These are phyloP conservation scores for Paxillus ammoniavirescens DNA, from an alignment of 768 basidiomycete genomes.

Conservation along the genomic window DNA sequence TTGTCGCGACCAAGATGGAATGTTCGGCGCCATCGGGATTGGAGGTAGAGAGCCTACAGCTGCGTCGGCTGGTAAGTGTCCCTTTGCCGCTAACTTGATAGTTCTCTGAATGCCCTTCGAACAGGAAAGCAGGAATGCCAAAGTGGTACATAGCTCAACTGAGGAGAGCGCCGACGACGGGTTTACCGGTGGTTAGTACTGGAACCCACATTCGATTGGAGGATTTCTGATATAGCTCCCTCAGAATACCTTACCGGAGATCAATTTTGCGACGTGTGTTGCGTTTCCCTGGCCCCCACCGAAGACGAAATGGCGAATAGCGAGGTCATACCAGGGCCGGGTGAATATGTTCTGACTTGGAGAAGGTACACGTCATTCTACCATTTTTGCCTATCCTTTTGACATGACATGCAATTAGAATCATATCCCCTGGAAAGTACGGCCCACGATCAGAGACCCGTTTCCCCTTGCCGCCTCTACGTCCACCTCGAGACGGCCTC, in stretches of 20 bases:
- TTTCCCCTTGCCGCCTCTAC: constrained; percentile 60
- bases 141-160: constrained; percentile 52
- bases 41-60: constrained; percentile 46
- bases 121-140: constrained; percentile 45
- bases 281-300: constrained; percentile 44
- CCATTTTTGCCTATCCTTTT: not conserved
- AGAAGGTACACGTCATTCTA: constrained; percentile 44
- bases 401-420: constrained; percentile 33
- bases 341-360: constrained; percentile 63
- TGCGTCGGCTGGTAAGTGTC: constrained; percentile 47
- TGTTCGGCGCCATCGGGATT: constrained; percentile 58
- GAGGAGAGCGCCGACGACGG: constrained; percentile 42
- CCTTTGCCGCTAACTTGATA: not conserved
- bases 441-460: constrained; percentile 48
- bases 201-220: not conserved
- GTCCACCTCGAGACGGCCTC: constrained; percentile 59
- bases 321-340: constrained; percentile 46
- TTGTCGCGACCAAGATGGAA: constrained; percentile 49
- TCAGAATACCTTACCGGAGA: constrained; percentile 67
- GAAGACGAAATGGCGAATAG: constrained; percentile 37
- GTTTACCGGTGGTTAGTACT: constrained; percentile 46
- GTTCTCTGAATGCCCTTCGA: not conserved
- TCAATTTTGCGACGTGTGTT: constrained; percentile 56
- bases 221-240: constrained; percentile 1
- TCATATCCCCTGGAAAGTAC: constrained; percentile 41